A percentile compares a stretch with the other conserved stretches of the same genome.
Evolutionary conservation across 306 rosid species (phyloP).

Genomic region (Clitoria ternatea): DNA sequence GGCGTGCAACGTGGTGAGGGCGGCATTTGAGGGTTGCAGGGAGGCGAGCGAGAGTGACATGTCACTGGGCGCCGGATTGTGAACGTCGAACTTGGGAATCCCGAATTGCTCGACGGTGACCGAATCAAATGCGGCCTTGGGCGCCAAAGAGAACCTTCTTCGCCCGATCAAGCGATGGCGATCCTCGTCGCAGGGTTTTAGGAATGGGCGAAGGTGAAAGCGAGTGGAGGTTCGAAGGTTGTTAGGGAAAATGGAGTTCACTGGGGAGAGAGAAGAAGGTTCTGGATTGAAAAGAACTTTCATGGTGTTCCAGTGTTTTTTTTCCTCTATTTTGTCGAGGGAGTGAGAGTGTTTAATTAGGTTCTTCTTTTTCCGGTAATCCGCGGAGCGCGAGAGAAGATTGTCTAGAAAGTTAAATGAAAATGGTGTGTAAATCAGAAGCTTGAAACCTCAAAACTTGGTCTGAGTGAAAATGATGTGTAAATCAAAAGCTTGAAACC

Average conservation of each 20-base stretch:
- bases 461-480: too few relatives aligned
- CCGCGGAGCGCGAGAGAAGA: not conserved
- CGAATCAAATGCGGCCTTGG: slow-evolving; percentile 46
- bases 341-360: not conserved
- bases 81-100: slow-evolving; percentile 47
- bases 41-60: too few relatives aligned
- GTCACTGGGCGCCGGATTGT: slow-evolving; percentile 69
- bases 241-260: slow-evolving; percentile 28
- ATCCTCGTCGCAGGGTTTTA: slow-evolving; percentile 23
- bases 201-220: slow-evolving; percentile 18
- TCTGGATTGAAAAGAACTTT: slow-evolving; percentile 46
- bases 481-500: too few relatives aligned
- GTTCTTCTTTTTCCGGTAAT: not conserved
- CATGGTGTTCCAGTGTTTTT: slow-evolving; percentile 38
- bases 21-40: too few relatives aligned
- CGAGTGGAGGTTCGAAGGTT: slow-evolving; percentile 24
- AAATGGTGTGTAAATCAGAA: not conserved
- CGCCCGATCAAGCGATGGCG: slow-evolving; percentile 27
- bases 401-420: not conserved
- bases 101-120: slow-evolving; percentile 53
- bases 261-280: slow-evolving; percentile 27
- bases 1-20: too few relatives aligned
- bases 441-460: not conserved
- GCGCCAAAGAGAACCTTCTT: slow-evolving; percentile 22
- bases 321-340: too few relatives aligned